Evolutionary conservation across 2,329 filamentous ascomycete genomes (phyloP), one percentile per base, ranked within the genome.

Genomic region (Botryotinia narcissicola): DNA sequence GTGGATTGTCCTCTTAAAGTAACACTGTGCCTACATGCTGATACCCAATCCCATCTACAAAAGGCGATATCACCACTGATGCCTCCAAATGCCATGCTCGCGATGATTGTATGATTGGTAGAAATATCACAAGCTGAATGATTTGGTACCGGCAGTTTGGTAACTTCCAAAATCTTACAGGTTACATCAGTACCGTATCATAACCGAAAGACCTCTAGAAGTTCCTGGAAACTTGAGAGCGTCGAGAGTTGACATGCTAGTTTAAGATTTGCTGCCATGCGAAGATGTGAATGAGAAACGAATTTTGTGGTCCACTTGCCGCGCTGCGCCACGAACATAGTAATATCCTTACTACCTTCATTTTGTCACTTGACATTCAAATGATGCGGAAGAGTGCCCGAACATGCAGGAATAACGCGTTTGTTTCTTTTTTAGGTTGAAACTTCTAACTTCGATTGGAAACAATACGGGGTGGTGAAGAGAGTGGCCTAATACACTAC

Each of bases 351-450:
- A 32, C 71, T 51, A 60, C 37, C 46, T 44, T 61, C 54, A 46
- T 62, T 40, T 57, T 63, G 61, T 74, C 73, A 72, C 73, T 74
- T 72, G 73, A 74, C 73, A n/a, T 46, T 20, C 16, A 40, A 44
- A 32, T 62, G 48, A 74, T 74, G 70, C 70, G 62, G 62, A 67
- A 32, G 22, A 42, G 42, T 32, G 35, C 37, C 32, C 61, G 46
- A 59, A 35, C 20, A 68, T 60, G 62, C 71, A 68, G 57, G 62
- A 48, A 37, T n/a, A 32, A 57, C 51, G 32, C n/a, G 51, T 60
- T 44, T 44, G 37, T 29, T 29, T 59, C 29, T 29, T 70, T 60
- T 68, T 42, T 72, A 40, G 62, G 48, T 69, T 68, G 64, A 68
- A 54, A 68, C 64, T 54, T 29, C 46, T 29, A 40, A 44, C 37